Conservation (phyloP, 352 stramenopile genomes). For the Phytophthora tentaculata region DNA sequence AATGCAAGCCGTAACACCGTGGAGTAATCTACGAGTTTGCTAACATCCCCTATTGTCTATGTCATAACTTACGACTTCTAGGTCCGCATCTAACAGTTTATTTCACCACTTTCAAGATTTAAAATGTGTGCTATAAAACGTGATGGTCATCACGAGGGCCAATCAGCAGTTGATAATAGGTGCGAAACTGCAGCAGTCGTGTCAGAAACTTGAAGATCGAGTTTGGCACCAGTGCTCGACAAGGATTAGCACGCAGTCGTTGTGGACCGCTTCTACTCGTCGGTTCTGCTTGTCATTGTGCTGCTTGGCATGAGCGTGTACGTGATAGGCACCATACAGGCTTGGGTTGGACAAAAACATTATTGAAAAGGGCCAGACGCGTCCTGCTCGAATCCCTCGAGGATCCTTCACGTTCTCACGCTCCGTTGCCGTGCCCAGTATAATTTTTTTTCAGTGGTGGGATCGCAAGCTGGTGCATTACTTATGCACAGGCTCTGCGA, state of each 20-base stretch:
- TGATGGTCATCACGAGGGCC: neutral
- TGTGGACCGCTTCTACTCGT: too few species aligned
- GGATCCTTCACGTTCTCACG: slow-evolving; percentile 13
- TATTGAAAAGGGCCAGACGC: slow-evolving; percentile 5
- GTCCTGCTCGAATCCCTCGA: slow-evolving; percentile 1
- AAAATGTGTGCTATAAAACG: neutral
- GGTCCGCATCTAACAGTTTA: neutral
- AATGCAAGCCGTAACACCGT: too few species aligned
- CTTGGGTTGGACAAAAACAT: slow-evolving; percentile 11
- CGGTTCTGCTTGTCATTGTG: neutral
- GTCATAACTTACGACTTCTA: too few species aligned
- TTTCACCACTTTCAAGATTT: neutral
- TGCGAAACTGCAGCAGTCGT: neutral
- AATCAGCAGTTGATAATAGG: neutral
- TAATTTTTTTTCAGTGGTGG: slow-evolving; percentile 27
- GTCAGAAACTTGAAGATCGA: neutral
- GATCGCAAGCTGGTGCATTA: slow-evolving; percentile 42
- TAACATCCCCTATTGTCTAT: too few species aligned
- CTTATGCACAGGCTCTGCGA: slow-evolving; percentile 23
- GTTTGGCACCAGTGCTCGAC: neutral
- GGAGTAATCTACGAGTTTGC: too few species aligned
- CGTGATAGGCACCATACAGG: neutral
- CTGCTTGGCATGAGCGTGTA: neutral
- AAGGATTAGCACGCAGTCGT: neutral
- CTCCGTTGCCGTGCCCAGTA: slow-evolving; percentile 8